phyloP scores from a whole-genome alignment of 2,329 filamentous ascomycete genomes.

The Arthrobotrys entomopaga region DNA sequence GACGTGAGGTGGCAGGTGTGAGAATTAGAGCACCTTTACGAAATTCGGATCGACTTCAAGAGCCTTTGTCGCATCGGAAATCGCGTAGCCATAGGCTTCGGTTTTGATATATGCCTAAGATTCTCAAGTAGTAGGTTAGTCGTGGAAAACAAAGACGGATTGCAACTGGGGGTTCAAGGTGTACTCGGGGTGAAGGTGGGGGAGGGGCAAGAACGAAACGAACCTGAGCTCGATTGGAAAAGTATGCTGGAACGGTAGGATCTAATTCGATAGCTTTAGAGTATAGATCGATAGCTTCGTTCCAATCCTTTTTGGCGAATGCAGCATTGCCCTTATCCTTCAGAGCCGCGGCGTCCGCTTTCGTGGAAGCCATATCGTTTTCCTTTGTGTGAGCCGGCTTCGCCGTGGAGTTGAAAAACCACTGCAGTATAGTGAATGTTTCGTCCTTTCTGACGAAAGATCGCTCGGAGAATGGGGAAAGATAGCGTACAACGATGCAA shows the following conservation, averaged over 20 bases:
- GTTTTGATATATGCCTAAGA: slow-evolving; percentile 89
- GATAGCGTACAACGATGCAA: no score
- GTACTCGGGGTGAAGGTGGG: not conserved
- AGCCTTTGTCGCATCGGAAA: slow-evolving; percentile 88
- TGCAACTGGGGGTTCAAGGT: no score
- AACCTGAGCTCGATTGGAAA: slow-evolving; percentile 94
- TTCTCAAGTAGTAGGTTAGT: not conserved
- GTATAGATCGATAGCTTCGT: slow-evolving; percentile 82
- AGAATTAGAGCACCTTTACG: slow-evolving; percentile 74
- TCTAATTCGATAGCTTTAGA: slow-evolving; percentile 86
- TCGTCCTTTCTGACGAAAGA: not conserved
- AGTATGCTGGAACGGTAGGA: slow-evolving; percentile 86
- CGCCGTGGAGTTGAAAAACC: slow-evolving; percentile 60
- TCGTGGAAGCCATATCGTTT: slow-evolving; percentile 49
- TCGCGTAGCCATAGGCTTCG: slow-evolving; percentile 92
- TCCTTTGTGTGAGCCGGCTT: slow-evolving; percentile 29
- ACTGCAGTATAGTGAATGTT: not conserved
- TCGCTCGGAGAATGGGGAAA: no score
- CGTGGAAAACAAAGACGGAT: no score
- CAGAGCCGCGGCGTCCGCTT: slow-evolving; percentile 78
- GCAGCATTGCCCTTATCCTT: slow-evolving; percentile 96
- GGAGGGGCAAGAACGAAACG: slow-evolving; percentile 57
- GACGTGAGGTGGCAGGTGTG: not conserved
- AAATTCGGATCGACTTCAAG: slow-evolving; percentile 88
- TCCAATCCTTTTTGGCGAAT: slow-evolving; percentile 88